Conservation (phyloP, 2,329 filamentous ascomycete genomes). For the Venturia oleaginea region DNA sequence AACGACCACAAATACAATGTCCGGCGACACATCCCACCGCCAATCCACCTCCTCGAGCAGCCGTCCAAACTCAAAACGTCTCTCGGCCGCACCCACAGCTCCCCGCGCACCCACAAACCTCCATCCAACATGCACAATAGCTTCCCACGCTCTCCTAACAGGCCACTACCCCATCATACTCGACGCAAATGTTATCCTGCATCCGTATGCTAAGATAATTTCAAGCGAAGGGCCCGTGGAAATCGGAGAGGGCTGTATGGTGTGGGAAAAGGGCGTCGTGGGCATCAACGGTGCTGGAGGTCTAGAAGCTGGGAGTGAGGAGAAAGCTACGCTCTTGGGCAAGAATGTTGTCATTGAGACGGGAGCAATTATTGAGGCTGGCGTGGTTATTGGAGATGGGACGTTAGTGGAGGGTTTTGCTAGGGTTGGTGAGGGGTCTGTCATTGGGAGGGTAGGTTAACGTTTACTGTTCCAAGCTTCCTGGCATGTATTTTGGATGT, state of each 20-base stretch:
- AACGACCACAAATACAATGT: neutral
- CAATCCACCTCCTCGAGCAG: constrained; percentile 9
- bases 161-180: constrained; percentile 74
- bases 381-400: constrained; percentile 6
- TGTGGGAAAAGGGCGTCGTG: constrained; percentile 55
- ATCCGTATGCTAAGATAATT: constrained; percentile 59
- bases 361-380: constrained; percentile 31
- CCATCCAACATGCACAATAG: constrained; percentile 39
- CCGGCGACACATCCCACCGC: neutral
- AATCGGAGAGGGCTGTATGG: constrained; percentile 51
- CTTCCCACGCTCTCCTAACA: constrained; percentile 40
- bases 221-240: constrained; percentile 34
- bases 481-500: neutral
- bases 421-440: constrained; percentile 25
- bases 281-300: constrained; percentile 17
- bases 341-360: constrained; percentile 36
- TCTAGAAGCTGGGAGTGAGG: constrained; percentile 13
- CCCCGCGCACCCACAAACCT: constrained; percentile 33
- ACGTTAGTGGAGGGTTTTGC: constrained; percentile 21
- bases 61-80: constrained; percentile 22
- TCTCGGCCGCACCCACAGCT: constrained; percentile 23
- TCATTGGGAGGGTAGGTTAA: constrained; percentile 32
- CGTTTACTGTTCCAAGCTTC: neutral
- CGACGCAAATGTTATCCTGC: constrained; percentile 69
- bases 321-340: constrained; percentile 28